Percentiles rank a stretch among this genome's conserved stretches.
phyloP scores from a whole-genome alignment of 306 rosid genomes.

The Calophaca sinica region DNA sequence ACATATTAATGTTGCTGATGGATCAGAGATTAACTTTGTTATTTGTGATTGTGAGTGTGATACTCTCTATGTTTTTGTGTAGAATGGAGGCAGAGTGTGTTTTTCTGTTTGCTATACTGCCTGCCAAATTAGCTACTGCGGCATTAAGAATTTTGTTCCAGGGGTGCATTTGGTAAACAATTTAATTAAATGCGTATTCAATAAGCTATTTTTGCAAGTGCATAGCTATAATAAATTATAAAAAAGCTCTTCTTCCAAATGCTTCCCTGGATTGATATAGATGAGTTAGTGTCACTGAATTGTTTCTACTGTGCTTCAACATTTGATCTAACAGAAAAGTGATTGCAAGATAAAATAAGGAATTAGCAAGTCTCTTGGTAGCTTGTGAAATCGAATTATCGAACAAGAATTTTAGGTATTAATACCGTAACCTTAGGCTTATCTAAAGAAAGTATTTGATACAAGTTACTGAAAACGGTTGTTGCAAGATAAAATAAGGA shows the following conservation, averaged over 20 bases:
- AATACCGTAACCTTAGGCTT: neutral
- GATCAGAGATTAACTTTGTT: neutral
- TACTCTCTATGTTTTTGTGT: neutral
- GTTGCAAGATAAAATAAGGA: neutral
- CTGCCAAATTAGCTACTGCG: neutral
- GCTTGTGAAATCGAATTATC: neutral
- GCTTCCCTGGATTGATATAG: neutral
- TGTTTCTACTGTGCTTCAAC: neutral
- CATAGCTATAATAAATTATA: too few relatives aligned
- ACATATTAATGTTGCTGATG: conserved; percentile 5
- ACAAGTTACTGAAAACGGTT: too few relatives aligned
- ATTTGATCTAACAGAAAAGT: neutral
- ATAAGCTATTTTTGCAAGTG: neutral
- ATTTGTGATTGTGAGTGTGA: neutral
- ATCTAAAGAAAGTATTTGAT: too few relatives aligned
- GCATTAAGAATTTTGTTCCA: neutral
- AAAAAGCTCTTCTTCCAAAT: neutral
- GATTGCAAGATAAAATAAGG: neutral
- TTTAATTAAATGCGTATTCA: neutral
- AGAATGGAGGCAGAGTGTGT: neutral
- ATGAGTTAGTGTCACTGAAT: neutral
- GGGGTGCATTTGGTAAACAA: neutral
- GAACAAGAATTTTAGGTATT: neutral
- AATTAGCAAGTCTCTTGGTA: neutral
- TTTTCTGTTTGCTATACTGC: neutral